These are phyloP conservation scores for Penicillium paneum DNA, from an alignment of 2,329 filamentous ascomycete species.

Conservation along the genomic window DNA sequence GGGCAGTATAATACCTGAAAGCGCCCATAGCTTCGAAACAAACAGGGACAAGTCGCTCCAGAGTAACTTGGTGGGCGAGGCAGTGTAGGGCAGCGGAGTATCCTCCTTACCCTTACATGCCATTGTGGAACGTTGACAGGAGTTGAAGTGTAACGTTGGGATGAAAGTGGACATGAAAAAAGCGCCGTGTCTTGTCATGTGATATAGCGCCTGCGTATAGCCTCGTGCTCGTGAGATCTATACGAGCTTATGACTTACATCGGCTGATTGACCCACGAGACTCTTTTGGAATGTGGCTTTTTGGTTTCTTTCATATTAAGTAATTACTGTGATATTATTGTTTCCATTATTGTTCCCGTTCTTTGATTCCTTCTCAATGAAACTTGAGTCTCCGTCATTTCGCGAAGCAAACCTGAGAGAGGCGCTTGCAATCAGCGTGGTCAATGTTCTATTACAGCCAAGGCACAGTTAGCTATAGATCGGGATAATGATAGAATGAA, in stretches of 20 bases:
- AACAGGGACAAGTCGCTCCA: conserved; percentile 41
- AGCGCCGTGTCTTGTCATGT: conserved; percentile 1
- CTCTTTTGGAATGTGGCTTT: neutral
- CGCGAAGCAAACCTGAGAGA: neutral
- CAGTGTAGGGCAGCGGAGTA: conserved; percentile 37
- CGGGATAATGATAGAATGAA: neutral
- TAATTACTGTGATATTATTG: neutral
- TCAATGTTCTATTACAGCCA: neutral
- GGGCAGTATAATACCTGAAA: conserved; percentile 63
- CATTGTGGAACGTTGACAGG: neutral
- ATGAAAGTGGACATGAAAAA: neutral
- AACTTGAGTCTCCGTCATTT: neutral
- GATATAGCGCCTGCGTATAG: neutral
- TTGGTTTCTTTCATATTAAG: neutral
- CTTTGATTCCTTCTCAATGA: neutral
- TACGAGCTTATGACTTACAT: neutral
- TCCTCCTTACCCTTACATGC: conserved; percentile 7
- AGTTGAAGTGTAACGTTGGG: neutral
- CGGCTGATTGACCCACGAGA: neutral
- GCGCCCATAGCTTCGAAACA: conserved; percentile 29
- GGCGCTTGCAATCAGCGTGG: neutral
- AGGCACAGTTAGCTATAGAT: neutral
- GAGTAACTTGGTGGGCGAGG: conserved; percentile 40
- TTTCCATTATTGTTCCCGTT: too few relatives aligned
- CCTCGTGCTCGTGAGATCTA: neutral